These are phyloP conservation scores for Medicago truncatula DNA, from an alignment of 306 rosid genomes.

Conservation along the genomic window MtrunA17r5.0-ANR NC_053042.1:38714001-38714500, in stretches of 20 bases:
- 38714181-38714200: neutral
- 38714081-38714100: neutral
- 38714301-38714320: neutral
- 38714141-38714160: neutral
- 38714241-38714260: neutral
- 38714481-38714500: neutral
- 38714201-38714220: slow-evolving; percentile 7
- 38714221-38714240: neutral
- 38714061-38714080: slow-evolving; percentile 2
- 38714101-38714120: slow-evolving; percentile 14
- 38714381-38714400: neutral
- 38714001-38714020: slow-evolving; percentile 21
- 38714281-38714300: neutral
- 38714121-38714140: slow-evolving; percentile 12
- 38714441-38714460: neutral
- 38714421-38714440: too few relatives aligned
- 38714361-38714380: neutral
- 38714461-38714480: neutral
- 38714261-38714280: neutral
- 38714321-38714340: neutral
- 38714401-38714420: neutral
- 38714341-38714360: neutral
- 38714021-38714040: slow-evolving; percentile 16
- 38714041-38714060: neutral
- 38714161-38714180: neutral